Base-by-base conservation (phyloP, 352 stramenopile species). In the Pythium aristosporum region DNA sequence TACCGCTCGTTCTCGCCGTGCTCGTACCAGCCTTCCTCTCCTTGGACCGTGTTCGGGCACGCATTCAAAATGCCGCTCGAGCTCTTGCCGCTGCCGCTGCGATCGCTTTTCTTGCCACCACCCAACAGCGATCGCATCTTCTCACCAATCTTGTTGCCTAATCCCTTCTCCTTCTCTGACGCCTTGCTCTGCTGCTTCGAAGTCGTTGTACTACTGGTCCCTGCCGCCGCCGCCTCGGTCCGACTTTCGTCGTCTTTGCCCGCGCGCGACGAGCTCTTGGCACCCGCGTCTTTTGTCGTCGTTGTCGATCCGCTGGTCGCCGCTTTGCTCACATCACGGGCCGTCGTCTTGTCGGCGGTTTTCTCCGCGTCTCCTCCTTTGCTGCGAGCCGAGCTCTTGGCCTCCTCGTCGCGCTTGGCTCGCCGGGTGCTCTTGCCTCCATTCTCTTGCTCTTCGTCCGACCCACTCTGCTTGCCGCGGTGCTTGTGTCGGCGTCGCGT, bases 11-110 rank as follows among this genome's bases (percentile, higher is more conserved):
- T 89, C 68, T 92, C 86, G 37, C 86, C 86, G 61, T 94, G 86
- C 62, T 94, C 84, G 68, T 94, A 94, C 86, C 86, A 94, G 16
- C 86, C 86, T 75, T 94, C 86, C 44, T 94, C 86, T 48, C 86
- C 86, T 68, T 94, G 86, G 13, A 85, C 71, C 18, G 86, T 94
- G 36, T 84, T 82, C 8, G 79, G 61, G 64, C 86, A 94, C 8
- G 86, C 83, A 58, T 92, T 94, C 23, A 94, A 59, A 50, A 94
- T 92, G 30, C 85, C 85, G 28, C 82, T 91, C 43, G 83, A 85
- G 62, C 63, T 80, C 66, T 91, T 91, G 61, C 67, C 75, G 15
- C 67, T 73, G 25, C 25, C 25, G 32, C 72, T 72, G 9, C 75
- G 65, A n/a, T 85, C 72, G 23, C 70, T 77, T 55, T 94, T 94